phyloP scores from a whole-genome alignment of 2,329 filamentous ascomycete genomes.

The Drechmeria coniospora region DNA sequence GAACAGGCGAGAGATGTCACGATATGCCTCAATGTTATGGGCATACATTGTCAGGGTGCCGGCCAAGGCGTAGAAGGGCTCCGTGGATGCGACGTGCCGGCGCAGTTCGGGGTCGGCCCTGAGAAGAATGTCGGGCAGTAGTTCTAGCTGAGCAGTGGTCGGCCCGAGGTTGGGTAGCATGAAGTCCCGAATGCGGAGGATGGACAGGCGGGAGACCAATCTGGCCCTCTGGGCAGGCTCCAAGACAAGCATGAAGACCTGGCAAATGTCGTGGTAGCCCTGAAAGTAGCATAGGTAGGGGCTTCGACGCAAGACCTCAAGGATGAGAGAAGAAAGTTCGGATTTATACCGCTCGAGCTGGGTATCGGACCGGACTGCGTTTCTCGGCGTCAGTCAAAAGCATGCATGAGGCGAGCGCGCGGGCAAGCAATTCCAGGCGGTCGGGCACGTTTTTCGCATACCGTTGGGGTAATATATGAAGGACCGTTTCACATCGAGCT shows the following conservation, averaged over 20 bases:
- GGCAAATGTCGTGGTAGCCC: conserved; percentile 96
- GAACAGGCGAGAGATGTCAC: conserved; percentile 78
- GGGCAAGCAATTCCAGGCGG: neutral
- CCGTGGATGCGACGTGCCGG: conserved; percentile 57
- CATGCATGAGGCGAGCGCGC: neutral
- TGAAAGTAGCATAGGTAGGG: conserved; percentile 92
- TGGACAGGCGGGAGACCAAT: conserved; percentile 66
- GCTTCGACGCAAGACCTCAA: conserved; percentile 61
- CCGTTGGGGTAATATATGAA: conserved; percentile 90
- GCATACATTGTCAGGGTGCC: conserved; percentile 92
- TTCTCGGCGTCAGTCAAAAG: no score
- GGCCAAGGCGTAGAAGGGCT: conserved; percentile 87
- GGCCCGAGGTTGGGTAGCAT: conserved; percentile 83
- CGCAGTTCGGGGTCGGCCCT: conserved; percentile 57
- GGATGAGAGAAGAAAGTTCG: conserved; percentile 68
- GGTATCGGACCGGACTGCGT: conserved; percentile 47
- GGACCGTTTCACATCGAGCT: conserved; percentile 84
- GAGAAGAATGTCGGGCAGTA: conserved; percentile 70
- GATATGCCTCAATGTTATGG: conserved; percentile 84
- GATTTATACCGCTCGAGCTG: conserved; percentile 57
- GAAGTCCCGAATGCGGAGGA: conserved; percentile 87
- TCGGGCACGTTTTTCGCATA: conserved; percentile 19
- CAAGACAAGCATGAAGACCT: conserved; percentile 82
- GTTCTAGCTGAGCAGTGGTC: conserved; percentile 67
- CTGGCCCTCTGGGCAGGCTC: conserved; percentile 42